A percentile compares a stretch with the other conserved stretches of the same genome.
Conservation (phyloP, 331 rosid genomes). For the Malus hybrid region DNA sequence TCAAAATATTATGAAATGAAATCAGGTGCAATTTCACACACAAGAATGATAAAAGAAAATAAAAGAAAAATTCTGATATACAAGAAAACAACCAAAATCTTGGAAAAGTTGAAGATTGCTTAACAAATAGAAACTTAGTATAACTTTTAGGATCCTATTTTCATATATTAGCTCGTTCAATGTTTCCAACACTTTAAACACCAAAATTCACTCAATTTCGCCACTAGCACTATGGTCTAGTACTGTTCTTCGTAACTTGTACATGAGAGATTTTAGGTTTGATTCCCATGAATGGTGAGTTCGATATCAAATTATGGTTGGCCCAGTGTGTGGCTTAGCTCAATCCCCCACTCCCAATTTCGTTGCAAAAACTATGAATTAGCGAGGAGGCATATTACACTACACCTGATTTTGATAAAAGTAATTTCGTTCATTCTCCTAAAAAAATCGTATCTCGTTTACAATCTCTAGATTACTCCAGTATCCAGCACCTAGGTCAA, state of each 20-base stretch:
- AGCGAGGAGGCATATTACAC: neutral
- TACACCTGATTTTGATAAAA: neutral
- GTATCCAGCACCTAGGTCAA: neutral
- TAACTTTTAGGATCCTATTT: neutral
- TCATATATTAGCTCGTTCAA: neutral
- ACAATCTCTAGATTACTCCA: neutral
- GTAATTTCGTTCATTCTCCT: neutral
- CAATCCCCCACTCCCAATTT: neutral
- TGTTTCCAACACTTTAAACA: neutral
- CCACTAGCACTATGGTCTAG: neutral
- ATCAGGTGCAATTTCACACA: neutral
- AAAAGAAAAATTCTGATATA: neutral
- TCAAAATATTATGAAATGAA: neutral
- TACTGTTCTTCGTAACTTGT: neutral
- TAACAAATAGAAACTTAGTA: neutral
- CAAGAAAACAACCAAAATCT: neutral
- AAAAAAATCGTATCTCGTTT: neutral
- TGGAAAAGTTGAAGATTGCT: neutral
- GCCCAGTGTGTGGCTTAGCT: neutral
- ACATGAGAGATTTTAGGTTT: neutral
- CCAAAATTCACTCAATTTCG: neutral
- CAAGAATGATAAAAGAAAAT: neutral
- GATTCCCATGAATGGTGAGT: neutral
- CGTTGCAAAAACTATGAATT: neutral
- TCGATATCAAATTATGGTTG: neutral